Percentiles rank a stretch among this genome's conserved stretches.
Evolutionary conservation across 345 rosid species (phyloP).

Genomic region (Boechera stricta): DNA sequence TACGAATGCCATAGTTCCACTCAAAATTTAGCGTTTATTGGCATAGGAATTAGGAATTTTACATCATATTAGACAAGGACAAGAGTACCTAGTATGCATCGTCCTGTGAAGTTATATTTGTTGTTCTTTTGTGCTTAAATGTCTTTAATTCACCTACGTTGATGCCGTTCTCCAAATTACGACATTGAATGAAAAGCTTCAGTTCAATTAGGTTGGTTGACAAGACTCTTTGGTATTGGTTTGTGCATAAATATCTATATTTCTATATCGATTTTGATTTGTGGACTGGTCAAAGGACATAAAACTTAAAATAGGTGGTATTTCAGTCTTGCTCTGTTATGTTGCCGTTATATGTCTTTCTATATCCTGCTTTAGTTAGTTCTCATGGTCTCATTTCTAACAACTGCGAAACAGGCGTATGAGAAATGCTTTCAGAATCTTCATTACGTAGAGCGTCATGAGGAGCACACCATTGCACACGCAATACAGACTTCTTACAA

Average conservation of each 20-base stretch:
- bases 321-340: neutral
- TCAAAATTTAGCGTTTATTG: neutral
- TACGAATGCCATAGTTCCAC: neutral
- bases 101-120: neutral
- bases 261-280: neutral
- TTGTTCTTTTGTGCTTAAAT: conserved; percentile 10
- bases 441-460: conserved; percentile 84
- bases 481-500: conserved; percentile 78
- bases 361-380: neutral
- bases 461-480: conserved; percentile 97
- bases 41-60: neutral
- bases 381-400: conserved; percentile 23
- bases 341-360: neutral
- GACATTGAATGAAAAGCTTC: neutral
- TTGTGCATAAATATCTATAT: conserved; percentile 1
- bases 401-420: conserved; percentile 62
- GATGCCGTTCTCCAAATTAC: neutral
- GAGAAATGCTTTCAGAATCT: conserved; percentile 98
- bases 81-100: neutral
- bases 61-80: neutral
- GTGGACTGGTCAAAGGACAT: conserved; percentile 17
- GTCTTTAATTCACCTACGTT: neutral
- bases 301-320: neutral
- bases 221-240: conserved; percentile 13
- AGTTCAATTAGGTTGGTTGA: conserved; percentile 11